Evolutionary conservation across 305 asterid genomes (phyloP), one percentile per base, ranked within the genome.

Genomic region (Coffea humblotiana): DNA sequence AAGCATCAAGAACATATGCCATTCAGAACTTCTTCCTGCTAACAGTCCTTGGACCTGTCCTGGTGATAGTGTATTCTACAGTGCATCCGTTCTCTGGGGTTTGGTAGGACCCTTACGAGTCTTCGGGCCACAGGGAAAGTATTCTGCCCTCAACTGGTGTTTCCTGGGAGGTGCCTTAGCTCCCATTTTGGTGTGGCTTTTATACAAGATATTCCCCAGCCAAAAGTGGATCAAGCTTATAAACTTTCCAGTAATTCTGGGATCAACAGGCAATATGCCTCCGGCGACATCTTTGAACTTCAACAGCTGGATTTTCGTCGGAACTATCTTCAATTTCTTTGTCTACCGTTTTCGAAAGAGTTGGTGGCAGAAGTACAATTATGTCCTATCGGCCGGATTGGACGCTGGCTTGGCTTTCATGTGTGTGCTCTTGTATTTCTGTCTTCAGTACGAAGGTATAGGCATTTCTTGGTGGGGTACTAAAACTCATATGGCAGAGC

Each of bases 31-130:
- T 12, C 97, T 92, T 10, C 94, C 97, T 6, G 78, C 82, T 3
- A 83, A 83, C 65, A 94, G 97, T 77, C 97, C 96, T 0, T 94
- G 97, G 94, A 93, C 96, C 5, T 94, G 98, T 52, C 92, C 92
- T 0, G n/a, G 64, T 14, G 93, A 89, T 81, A 82, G 88, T 8
- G 90, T 88, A 0, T 92, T 94, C 88, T 92, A 54, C 74, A 91
- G 88, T 60, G 97, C 97, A 19, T 91, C 98, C 0, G 97, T 92
- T 4, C 89, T 94, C 7, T 94, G 98, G 98, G 98, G 98, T 1
- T 80, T 94, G 27, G 86, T 90, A 0, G 97, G 98, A 37, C 98
- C 98, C 0, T 68, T 35, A 68, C 74, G 95, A 40, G 87, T 91
- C 35, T 92, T 94, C 52, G 94, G 97, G 2, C 6, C 82, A 0